Evolutionary conservation across 2,329 filamentous ascomycete species (phyloP), one percentile per base, ranked within the genome.

Genomic region (Pezicula carpinea): DNA sequence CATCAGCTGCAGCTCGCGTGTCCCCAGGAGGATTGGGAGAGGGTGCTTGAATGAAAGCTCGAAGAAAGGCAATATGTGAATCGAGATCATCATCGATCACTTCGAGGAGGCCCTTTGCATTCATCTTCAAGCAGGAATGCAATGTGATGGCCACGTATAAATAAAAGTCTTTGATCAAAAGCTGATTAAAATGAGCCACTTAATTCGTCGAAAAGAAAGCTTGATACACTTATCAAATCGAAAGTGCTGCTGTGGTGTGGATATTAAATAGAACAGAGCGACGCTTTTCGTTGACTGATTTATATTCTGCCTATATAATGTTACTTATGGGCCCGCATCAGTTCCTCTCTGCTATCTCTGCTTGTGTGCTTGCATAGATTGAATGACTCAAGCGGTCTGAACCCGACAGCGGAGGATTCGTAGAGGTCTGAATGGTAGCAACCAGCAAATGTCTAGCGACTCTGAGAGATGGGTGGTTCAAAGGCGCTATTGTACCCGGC

Each of bases 21-120:
- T 68, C 59, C 11, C 66, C 68, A 18, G 67, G 66, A 10, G 67
- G 66, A 44, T 67, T 69, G 2, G 67, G 61, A 2, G 64, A 68
- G 14, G 66, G 60, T 2, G 62, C 61, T 43, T 59, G 64, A 11
- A 65, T 60, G 19, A 69, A 59, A 4, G 46, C 36, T 55, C 66
- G 64, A 3, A 69, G 57, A 31, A 67, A 57, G 13, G 46, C 33
- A 31, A 65, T 50, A 40, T 65, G 63, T 8, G 52, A 31, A 2
- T 59, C 52, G 18, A 46, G 46, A 14, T 65, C 59, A 5, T 54
- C 44, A 13, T 64, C 52, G 18, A 66, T 55, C 6, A 54, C 51
- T 5, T 50, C 42, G 6, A 64, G 47, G 14, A 66, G 53, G 10
- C 54, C 47, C 38, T 52, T 32, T 17, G 22, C 34, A 39, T 45